A percentile compares a stretch with the other conserved stretches of the same genome.
Conservation (phyloP, 495 filamentous ascomycete genomes). For the Aspergillus panamensis region DNA sequence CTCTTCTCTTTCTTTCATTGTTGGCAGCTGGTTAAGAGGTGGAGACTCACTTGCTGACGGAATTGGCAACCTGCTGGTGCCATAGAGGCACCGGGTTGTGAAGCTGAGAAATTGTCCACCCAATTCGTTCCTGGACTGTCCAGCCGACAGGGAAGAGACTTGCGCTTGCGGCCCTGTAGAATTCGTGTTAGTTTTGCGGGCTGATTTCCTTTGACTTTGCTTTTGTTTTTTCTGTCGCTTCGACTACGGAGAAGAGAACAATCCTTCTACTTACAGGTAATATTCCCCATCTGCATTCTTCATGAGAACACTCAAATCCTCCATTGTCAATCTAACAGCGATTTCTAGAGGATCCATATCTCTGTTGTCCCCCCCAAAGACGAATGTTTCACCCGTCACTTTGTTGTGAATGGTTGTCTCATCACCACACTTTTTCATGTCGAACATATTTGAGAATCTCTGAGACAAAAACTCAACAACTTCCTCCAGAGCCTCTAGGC, state of each 20-base stretch:
- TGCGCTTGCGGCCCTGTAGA: slow-evolving; percentile 49
- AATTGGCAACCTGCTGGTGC: slow-evolving; percentile 50
- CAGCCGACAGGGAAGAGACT: slow-evolving; percentile 57
- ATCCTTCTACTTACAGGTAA: slow-evolving; percentile 41
- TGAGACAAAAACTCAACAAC: slow-evolving; percentile 50
- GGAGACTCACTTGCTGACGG: slow-evolving; percentile 49
- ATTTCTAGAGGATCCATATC: slow-evolving; percentile 50
- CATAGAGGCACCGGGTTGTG: slow-evolving; percentile 52
- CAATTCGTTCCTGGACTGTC: slow-evolving; percentile 53
- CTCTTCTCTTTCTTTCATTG: not conserved
- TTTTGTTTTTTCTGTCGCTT: not conserved
- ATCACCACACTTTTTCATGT: slow-evolving; percentile 28
- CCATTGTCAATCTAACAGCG: slow-evolving; percentile 55
- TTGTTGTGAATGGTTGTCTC: slow-evolving; percentile 42
- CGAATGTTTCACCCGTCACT: slow-evolving; percentile 48
- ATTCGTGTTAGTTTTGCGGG: slow-evolving; percentile 1
- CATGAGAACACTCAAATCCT: slow-evolving; percentile 55
- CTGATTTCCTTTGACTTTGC: not conserved
- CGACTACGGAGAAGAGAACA: not conserved
- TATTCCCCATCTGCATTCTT: slow-evolving; percentile 48
- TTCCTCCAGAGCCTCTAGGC: slow-evolving; percentile 48
- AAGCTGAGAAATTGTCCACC: slow-evolving; percentile 50
- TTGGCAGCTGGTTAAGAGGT: not conserved
- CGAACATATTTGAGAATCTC: slow-evolving; percentile 47
- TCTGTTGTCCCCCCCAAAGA: slow-evolving; percentile 29